These are phyloP conservation scores for Podosphaera fusca DNA, from an alignment of 2,329 filamentous ascomycete genomes.

Conservation along the genomic window DNA sequence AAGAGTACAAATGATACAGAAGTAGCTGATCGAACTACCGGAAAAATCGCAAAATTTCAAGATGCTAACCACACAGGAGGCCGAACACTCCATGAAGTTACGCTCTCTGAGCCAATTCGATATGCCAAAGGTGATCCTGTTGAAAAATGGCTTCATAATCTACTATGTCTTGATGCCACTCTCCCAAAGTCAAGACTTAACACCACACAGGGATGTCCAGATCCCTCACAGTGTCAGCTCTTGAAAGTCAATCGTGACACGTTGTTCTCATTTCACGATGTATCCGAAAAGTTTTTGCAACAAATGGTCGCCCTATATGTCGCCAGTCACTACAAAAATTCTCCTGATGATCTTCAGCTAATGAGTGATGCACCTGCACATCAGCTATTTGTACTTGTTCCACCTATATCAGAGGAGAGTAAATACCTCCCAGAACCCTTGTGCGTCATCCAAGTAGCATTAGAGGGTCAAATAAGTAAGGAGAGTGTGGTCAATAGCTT, in stretches of 20 bases:
- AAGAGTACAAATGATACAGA: constrained; percentile 32
- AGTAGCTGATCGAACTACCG: constrained; percentile 57
- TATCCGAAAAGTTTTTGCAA: constrained; percentile 90
- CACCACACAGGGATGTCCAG: constrained; percentile 43
- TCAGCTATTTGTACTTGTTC: constrained; percentile 82
- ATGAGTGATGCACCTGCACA: constrained; percentile 97
- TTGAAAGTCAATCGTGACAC: constrained; percentile 91
- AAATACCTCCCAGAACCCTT: constrained; percentile 74
- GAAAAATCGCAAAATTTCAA: constrained; percentile 41
- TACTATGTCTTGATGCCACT: constrained; percentile 84
- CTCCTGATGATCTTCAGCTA: constrained; percentile 89
- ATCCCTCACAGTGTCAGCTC: constrained; percentile 77
- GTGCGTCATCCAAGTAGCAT: constrained; percentile 78
- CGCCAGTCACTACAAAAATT: constrained; percentile 94
- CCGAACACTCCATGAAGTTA: constrained; percentile 74
- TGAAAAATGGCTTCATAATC: constrained; percentile 86
- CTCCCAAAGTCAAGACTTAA: constrained; percentile 31
- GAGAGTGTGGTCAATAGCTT: constrained; percentile 80
- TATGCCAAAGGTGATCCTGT: constrained; percentile 79
- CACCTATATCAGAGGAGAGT: constrained; percentile 56
- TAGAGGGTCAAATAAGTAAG: constrained; percentile 86
- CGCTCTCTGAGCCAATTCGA: constrained; percentile 78
- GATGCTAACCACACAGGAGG: constrained; percentile 37
- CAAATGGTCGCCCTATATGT: constrained; percentile 98
- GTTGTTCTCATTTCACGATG: constrained; percentile 90